phyloP scores from a whole-genome alignment of 352 stramenopile species.

The Phytophthora ohioensis region DNA sequence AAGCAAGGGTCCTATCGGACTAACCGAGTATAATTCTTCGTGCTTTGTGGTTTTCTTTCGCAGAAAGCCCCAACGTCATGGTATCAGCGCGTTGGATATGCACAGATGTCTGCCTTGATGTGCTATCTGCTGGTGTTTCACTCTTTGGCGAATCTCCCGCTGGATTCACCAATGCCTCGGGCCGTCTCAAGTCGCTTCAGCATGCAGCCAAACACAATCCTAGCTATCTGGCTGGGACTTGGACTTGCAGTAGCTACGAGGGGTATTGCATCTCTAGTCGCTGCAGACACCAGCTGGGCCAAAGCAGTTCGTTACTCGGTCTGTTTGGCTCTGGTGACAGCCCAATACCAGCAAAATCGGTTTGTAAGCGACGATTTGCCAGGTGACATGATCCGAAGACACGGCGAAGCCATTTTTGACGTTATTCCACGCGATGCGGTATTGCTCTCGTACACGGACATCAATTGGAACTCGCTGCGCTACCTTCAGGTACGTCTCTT shows the following conservation, averaged over 20 bases:
- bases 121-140: constrained; percentile 94
- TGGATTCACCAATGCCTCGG: constrained; percentile 85
- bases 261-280: constrained; percentile 12
- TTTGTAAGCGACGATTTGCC: not conserved
- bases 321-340: constrained; percentile 24
- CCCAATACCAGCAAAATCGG: constrained; percentile 27
- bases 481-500: constrained; percentile 59
- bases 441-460: constrained; percentile 84
- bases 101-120: constrained; percentile 59
- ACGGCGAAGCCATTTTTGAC: constrained; percentile 55
- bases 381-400: constrained; percentile 46
- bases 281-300: not conserved
- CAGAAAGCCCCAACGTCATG: constrained; percentile 12
- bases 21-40: not conserved
- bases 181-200: constrained; percentile 92
- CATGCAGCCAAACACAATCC: constrained; percentile 92
- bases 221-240: constrained; percentile 84
- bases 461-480: constrained; percentile 85
- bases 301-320: constrained; percentile 25
- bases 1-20: not conserved
- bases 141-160: constrained; percentile 91
- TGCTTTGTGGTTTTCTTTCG: not conserved
- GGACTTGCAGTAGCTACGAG: constrained; percentile 46
- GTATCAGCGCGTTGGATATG: constrained; percentile 11
- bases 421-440: constrained; percentile 52